A percentile compares a stretch with the other conserved stretches of the same genome.
Evolutionary conservation across 441 rosid species (phyloP).

Genomic region (Theobroma grandiflorum): DNA sequence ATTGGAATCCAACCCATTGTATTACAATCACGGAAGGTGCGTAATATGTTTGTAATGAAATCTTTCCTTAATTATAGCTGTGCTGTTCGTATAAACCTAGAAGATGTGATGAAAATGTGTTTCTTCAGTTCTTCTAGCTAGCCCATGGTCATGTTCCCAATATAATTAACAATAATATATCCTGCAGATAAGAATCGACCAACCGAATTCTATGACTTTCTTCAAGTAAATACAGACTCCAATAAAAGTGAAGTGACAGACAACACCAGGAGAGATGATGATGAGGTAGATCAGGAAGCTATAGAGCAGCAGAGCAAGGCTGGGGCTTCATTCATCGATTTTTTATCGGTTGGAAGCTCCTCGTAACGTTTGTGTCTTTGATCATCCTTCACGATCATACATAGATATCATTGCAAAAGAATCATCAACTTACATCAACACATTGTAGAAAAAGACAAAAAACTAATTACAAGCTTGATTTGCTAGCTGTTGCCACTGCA

Average conservation of each 20-base stretch:
- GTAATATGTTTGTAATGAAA: background rate
- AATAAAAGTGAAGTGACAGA: slow-evolving; percentile 67
- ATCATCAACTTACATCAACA: background rate
- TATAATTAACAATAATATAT: background rate
- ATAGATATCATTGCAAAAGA: background rate
- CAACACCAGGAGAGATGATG: slow-evolving; percentile 54
- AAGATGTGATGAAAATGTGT: background rate
- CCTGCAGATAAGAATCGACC: slow-evolving; percentile 46
- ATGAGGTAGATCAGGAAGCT: slow-evolving; percentile 61
- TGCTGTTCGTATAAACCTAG: background rate
- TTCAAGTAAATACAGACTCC: slow-evolving; percentile 71
- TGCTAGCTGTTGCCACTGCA: background rate
- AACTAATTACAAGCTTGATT: background rate
- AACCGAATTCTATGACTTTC: slow-evolving; percentile 78
- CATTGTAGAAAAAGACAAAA: background rate
- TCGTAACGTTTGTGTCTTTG: slow-evolving; percentile 15
- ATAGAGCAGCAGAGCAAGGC: slow-evolving; percentile 30
- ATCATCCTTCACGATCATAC: background rate
- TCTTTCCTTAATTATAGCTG: too few species aligned
- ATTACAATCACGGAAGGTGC: slow-evolving; percentile 39
- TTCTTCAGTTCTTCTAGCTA: background rate
- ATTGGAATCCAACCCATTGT: slow-evolving; percentile 21
- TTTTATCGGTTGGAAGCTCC: slow-evolving; percentile 65
- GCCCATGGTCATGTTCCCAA: background rate
- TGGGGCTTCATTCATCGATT: slow-evolving; percentile 63